These are phyloP conservation scores for Thymus quinquecostatus DNA, from an alignment of 257 asterid genomes.

Conservation along the genomic window DNA sequence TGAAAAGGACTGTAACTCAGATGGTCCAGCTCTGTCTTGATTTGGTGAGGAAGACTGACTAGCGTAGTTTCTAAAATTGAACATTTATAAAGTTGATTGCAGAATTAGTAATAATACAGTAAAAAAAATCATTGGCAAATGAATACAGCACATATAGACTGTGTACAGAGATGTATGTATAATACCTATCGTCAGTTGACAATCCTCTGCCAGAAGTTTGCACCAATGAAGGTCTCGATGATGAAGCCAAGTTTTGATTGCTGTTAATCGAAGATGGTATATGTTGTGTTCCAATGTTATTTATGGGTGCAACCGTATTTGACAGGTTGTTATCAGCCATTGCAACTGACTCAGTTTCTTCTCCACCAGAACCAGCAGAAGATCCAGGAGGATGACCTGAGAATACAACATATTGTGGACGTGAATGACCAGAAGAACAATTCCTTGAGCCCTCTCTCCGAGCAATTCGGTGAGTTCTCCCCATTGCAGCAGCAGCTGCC, in stretches of 20 bases:
- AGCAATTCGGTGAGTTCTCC: conserved; percentile 65
- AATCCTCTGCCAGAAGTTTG: conserved; percentile 39
- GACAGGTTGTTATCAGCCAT: conserved; percentile 39
- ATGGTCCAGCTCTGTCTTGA: conserved; percentile 82
- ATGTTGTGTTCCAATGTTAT: conserved; percentile 38
- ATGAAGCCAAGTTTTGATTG: conserved; percentile 52
- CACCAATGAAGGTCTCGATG: conserved; percentile 48
- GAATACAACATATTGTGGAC: conserved; percentile 55
- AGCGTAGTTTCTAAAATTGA: conserved; percentile 47
- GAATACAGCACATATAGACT: not conserved
- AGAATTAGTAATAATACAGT: not conserved
- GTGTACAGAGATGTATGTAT: not conserved
- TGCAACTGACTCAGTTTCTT: conserved; percentile 45
- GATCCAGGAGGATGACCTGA: conserved; percentile 60
- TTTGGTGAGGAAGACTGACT: conserved; percentile 47
- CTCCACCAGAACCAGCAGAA: conserved; percentile 46
- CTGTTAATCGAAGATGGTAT: conserved; percentile 41
- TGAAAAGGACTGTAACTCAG: conserved; percentile 70
- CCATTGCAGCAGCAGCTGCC: conserved; percentile 94
- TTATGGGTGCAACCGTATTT: conserved; percentile 24
- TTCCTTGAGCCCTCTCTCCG: conserved; percentile 71
- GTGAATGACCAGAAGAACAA: conserved; percentile 59
- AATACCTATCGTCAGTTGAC: conserved; percentile 57
- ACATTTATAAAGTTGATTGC: conserved; percentile 20
- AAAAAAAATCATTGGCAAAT: not conserved